A percentile compares a stretch with the other conserved stretches of the same genome.
Conservation (phyloP, 306 rosid species). For the Herpetospermum pedunculosum region DNA sequence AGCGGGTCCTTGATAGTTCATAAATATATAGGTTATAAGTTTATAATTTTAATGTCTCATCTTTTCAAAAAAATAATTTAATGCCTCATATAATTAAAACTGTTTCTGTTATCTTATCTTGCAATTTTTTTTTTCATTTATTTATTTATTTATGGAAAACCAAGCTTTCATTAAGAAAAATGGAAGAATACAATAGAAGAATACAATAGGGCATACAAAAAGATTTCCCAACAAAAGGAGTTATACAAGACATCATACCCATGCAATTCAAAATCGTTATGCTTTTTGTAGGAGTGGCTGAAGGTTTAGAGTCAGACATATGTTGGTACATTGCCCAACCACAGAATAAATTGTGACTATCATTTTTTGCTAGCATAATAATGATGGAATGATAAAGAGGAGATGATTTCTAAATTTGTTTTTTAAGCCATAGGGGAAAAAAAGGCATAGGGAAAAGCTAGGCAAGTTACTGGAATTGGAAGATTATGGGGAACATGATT, state of each 20-base stretch:
- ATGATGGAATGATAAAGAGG: neutral
- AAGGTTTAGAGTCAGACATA: neutral
- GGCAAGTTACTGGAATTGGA: neutral
- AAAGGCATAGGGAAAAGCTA: neutral
- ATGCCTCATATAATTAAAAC: neutral
- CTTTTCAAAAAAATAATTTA: too few relatives aligned
- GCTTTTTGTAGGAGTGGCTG: neutral
- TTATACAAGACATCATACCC: neutral
- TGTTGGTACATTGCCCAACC: neutral
- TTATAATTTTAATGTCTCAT: neutral
- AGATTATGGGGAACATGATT: neutral
- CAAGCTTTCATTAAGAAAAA: neutral
- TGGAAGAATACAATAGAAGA: neutral
- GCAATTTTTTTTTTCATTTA: neutral
- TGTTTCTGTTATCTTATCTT: neutral
- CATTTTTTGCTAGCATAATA: neutral
- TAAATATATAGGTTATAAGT: neutral
- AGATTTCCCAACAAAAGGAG: neutral
- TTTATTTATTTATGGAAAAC: neutral
- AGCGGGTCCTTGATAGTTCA: neutral
- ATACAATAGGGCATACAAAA: neutral
- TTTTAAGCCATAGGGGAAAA: neutral
- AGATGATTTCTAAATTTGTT: neutral
- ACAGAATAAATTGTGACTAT: neutral
- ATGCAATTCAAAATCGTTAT: neutral